Base-by-base conservation (phyloP, 306 rosid species). In the Lathyrus tuberosus region DNA sequence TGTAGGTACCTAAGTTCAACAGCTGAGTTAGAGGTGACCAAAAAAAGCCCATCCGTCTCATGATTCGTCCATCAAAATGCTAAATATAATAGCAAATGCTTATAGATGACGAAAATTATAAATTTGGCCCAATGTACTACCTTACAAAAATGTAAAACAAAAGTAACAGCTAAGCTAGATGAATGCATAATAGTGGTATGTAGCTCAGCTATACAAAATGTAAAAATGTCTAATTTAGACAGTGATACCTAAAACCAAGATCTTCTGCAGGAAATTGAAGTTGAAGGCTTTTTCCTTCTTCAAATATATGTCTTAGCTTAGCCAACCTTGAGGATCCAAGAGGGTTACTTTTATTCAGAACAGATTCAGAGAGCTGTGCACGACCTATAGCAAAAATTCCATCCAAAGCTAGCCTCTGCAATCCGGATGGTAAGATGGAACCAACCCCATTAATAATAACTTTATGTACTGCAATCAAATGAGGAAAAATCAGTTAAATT, bases 191-290 rank as follows among this genome's bases (percentile, higher is more conserved):
- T 48, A 42, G 70, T 37, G 61, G 30, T 5, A 52, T 14, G 35
- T 57, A 44, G 69, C 58, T 63, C 26, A 6, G 28, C 30, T 31
- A 42, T 24, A 58, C 56, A 69, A 57, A 57, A 38, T 4, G 46
- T 26, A 46, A 81, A 67, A 67, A 73, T 30, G 41, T 31, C 61
- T 22, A 65, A 83, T 67, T 62, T 65, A 62, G 26, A 15, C 22
- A 22, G 68, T 30, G 48, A 70, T 80, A 88, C 99, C 99, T 91
- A 74, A 91, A 91, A 65, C 97, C 97, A 66, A 94, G 95, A 79
- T 94, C 97, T 82, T 94, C 97, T 1, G 96, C 97, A 56, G 97
- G 99, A 85, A 94, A 94, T 84, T 87, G 99, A 67, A 91, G 97
- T 82, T 91, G 99, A 68, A 94, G 99, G 70, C 95, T 94, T 78